phyloP scores from a whole-genome alignment of 768 basidiomycete genomes.

The Sporobolomyces pararoseus region DNA sequence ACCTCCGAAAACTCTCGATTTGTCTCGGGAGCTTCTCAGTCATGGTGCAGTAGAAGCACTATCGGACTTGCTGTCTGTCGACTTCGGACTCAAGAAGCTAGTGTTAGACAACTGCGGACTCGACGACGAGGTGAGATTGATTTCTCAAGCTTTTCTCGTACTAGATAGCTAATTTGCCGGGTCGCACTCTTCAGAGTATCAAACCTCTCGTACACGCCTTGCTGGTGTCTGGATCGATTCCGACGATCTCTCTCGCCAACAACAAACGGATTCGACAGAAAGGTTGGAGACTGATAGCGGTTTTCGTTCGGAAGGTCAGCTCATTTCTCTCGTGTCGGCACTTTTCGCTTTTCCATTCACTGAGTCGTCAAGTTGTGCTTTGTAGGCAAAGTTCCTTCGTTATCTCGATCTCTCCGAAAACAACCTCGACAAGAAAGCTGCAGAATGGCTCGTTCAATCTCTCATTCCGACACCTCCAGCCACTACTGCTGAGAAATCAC shows the following conservation, averaged over 20 bases:
- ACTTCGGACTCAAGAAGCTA: constrained; percentile 86
- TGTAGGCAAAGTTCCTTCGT: constrained; percentile 67
- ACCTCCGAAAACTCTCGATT: constrained; percentile 68
- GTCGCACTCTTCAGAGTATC: constrained; percentile 57
- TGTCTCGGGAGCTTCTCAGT: constrained; percentile 74
- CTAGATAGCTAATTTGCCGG: too few species aligned
- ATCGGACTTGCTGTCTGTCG: constrained; percentile 83
- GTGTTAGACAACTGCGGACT: constrained; percentile 82
- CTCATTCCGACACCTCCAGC: constrained; percentile 57
- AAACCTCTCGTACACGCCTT: constrained; percentile 88
- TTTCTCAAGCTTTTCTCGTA: not conserved
- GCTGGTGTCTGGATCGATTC: constrained; percentile 73
- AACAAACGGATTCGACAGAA: constrained; percentile 72
- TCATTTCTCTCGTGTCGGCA: constrained; percentile 6
- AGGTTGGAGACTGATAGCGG: constrained; percentile 74
- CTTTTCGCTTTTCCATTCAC: not conserved
- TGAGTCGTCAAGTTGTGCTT: not conserved
- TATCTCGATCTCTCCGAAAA: constrained; percentile 90
- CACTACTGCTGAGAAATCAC: not conserved
- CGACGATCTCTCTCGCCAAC: constrained; percentile 78
- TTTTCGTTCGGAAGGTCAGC: constrained; percentile 70
- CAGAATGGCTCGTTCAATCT: constrained; percentile 74
- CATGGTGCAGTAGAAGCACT: constrained; percentile 68
- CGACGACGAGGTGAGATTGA: constrained; percentile 64
- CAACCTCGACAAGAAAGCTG: constrained; percentile 71